Conservation (phyloP, 2,329 filamentous ascomycete genomes). For the Nectriaceae sp. region DNA sequence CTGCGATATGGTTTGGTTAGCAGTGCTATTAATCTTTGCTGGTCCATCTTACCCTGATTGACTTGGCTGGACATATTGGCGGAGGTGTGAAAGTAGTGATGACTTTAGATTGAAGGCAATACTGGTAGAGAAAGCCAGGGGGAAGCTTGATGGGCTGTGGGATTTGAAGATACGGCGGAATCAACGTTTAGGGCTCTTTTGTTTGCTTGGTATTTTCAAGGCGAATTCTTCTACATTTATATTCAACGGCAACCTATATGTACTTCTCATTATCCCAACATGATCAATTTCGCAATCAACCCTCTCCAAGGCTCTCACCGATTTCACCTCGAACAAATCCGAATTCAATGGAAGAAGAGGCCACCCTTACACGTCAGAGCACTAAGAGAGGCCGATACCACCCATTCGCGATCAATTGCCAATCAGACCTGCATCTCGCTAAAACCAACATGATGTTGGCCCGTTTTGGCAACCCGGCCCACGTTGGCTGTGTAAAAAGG, state of each 20-base stretch:
- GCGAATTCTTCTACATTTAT: too few relatives aligned
- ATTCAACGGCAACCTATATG: too few relatives aligned
- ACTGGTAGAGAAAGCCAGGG: background rate
- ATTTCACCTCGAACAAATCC: conserved; percentile 5
- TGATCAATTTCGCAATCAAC: background rate
- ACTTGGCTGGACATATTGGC: background rate
- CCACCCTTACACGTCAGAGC: conserved; percentile 10
- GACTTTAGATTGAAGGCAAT: too few relatives aligned
- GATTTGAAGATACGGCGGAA: too few relatives aligned
- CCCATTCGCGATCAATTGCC: conserved; percentile 9
- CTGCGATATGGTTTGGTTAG: background rate
- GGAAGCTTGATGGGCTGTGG: background rate
- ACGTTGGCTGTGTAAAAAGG: conserved; percentile 1
- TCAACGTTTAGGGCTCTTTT: too few relatives aligned
- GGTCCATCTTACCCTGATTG: background rate
- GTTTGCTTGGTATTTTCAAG: too few relatives aligned
- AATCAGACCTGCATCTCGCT: conserved; percentile 14
- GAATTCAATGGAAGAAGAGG: conserved; percentile 10
- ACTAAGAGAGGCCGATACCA: conserved; percentile 3
- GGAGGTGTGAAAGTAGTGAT: too few relatives aligned
- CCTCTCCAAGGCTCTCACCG: background rate
- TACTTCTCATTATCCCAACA: too few relatives aligned
- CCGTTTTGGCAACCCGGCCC: conserved; percentile 1
- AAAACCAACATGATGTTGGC: conserved; percentile 4
- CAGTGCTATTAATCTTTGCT: background rate